Percentiles rank a stretch among this genome's conserved stretches.
Evolutionary conservation across 2,329 filamentous ascomycete genomes (phyloP).

Genomic region (Pyrenochaeta sp.): DNA sequence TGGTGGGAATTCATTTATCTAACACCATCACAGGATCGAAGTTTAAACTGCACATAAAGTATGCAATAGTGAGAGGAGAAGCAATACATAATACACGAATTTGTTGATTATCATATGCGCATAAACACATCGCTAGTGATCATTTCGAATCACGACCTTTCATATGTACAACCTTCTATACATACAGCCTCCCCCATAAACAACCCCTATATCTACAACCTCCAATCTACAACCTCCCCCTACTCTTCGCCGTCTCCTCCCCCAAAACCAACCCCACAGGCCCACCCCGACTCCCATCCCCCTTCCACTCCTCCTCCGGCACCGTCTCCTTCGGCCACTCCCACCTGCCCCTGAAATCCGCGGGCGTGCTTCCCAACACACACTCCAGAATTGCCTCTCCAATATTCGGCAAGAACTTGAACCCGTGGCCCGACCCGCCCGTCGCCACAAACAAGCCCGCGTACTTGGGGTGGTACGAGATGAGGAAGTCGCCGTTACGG

Average conservation of each 20-base stretch:
- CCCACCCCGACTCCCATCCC: constrained; percentile 50
- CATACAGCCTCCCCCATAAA: too few relatives aligned
- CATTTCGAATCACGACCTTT: too few relatives aligned
- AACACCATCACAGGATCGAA: too few relatives aligned
- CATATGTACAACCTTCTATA: too few relatives aligned
- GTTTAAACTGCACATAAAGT: too few relatives aligned
- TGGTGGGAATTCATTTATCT: too few relatives aligned
- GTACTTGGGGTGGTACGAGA: constrained; percentile 60
- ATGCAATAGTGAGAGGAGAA: too few relatives aligned
- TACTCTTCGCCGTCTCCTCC: constrained; percentile 49
- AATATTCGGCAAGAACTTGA: constrained; percentile 68
- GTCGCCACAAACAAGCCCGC: constrained; percentile 66
- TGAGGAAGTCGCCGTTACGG: constrained; percentile 62
- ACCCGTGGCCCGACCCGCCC: constrained; percentile 67
- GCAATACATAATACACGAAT: too few relatives aligned
- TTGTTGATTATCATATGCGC: too few relatives aligned
- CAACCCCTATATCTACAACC: too few relatives aligned
- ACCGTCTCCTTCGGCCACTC: constrained; percentile 56
- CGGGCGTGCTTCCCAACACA: constrained; percentile 51
- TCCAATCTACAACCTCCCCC: constrained; percentile 35
- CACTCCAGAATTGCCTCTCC: constrained; percentile 63
- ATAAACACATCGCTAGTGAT: too few relatives aligned
- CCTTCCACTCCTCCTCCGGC: constrained; percentile 44
- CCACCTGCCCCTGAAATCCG: constrained; percentile 69
- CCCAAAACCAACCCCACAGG: constrained; percentile 48